A percentile compares a stretch with the other conserved stretches of the same genome.
Evolutionary conservation across 192 early-diverging fungal genomes (phyloP).

Genomic region (Rhizophlyctis rosea): DNA sequence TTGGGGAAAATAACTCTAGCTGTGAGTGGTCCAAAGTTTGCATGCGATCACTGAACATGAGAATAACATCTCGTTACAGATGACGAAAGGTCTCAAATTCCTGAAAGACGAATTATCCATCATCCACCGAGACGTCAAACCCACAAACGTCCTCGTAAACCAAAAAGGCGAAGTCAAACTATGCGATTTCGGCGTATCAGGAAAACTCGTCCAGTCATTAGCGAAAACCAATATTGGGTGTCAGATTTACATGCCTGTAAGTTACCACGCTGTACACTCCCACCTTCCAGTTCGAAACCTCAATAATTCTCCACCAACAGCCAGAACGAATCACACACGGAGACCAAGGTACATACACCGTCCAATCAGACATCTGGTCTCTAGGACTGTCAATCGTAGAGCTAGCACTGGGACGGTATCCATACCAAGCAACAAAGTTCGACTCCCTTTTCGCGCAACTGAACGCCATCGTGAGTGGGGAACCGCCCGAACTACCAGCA

Average conservation of each 20-base stretch:
- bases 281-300: neutral
- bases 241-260: constrained; percentile 91
- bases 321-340: constrained; percentile 80
- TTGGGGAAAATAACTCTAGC: constrained; percentile 71
- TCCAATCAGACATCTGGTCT: constrained; percentile 92
- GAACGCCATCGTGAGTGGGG: constrained; percentile 78
- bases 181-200: constrained; percentile 95
- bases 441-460: constrained; percentile 84
- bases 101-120: constrained; percentile 83
- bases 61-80: constrained; percentile 38
- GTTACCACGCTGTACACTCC: constrained; percentile 20
- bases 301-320: constrained; percentile 29
- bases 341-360: constrained; percentile 66
- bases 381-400: constrained; percentile 87
- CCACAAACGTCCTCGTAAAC: constrained; percentile 90
- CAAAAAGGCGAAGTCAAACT: constrained; percentile 85
- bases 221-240: constrained; percentile 94
- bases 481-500: constrained; percentile 67
- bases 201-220: constrained; percentile 75
- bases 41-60: neutral
- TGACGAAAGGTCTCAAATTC: constrained; percentile 79
- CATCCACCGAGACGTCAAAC: constrained; percentile 96
- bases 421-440: constrained; percentile 66
- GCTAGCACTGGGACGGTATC: constrained; percentile 76
- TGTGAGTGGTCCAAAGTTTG: constrained; percentile 32